phyloP scores from a whole-genome alignment of 164 flowering plant species.

The Berberis thunbergii region DNA sequence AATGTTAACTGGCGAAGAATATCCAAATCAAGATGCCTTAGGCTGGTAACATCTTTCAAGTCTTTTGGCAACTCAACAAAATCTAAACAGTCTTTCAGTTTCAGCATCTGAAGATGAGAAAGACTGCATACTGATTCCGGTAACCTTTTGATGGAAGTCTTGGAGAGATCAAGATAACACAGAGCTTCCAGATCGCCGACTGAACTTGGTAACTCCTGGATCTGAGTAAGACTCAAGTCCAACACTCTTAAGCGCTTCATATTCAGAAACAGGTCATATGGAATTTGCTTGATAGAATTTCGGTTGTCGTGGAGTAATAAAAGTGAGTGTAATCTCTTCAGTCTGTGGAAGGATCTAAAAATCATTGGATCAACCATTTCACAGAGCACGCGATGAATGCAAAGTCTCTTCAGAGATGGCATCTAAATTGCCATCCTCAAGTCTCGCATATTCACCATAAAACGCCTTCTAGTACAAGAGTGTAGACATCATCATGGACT shows the following conservation, averaged over 20 bases:
- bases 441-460: neutral
- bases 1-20: slow-evolving; percentile 6
- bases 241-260: neutral
- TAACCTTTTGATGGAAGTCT: slow-evolving; percentile 7
- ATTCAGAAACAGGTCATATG: neutral
- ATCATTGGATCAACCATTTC: neutral
- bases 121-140: slow-evolving; percentile 12
- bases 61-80: slow-evolving; percentile 11
- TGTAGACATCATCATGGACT: no score
- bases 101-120: slow-evolving; percentile 9
- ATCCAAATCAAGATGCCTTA: slow-evolving; percentile 15
- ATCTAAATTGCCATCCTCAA: neutral
- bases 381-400: neutral
- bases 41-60: neutral
- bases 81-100: slow-evolving; percentile 7
- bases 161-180: slow-evolving; percentile 14
- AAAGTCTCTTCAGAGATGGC: neutral
- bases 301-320: neutral
- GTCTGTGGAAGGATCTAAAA: neutral
- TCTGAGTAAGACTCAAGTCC: no score
- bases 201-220: no score
- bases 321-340: neutral
- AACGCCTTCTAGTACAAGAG: neutral
- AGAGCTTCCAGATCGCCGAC: slow-evolving; percentile 2
- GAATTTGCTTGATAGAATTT: neutral